Conservation (phyloP, 1,284 basidiomycete genomes). For the Sutorius eximius region DNA sequence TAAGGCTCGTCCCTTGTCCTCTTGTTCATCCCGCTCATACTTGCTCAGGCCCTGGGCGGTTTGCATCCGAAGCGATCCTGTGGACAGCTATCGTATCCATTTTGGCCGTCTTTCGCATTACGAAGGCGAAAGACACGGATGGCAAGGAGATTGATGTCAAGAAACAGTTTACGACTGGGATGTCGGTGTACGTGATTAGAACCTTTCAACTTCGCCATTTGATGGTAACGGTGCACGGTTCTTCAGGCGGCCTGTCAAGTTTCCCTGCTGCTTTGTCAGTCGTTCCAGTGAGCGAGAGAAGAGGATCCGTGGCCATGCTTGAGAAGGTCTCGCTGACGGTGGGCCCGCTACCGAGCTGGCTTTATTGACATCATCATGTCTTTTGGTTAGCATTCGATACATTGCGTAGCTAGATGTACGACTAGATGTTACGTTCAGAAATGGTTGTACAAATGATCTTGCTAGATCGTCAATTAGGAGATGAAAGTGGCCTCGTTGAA, state of each 20-base stretch:
- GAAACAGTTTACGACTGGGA: constrained; percentile 33
- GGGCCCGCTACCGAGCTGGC: not conserved
- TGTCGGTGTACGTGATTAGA: constrained; percentile 32
- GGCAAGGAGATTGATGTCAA: constrained; percentile 37
- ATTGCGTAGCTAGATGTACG: constrained; percentile 12
- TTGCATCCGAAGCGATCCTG: constrained; percentile 23
- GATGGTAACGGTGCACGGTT: not conserved
- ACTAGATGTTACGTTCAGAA: constrained; percentile 3
- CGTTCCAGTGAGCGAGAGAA: constrained; percentile 17
- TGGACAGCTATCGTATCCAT: constrained; percentile 33
- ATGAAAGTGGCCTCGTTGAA: constrained; percentile 95
- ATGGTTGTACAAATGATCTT: not conserved
- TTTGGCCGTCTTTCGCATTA: constrained; percentile 41
- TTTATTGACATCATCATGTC: not conserved
- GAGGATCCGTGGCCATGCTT: constrained; percentile 9
- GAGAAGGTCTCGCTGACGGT: not conserved
- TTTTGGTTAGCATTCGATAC: not conserved
- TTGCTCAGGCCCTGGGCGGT: constrained; percentile 26
- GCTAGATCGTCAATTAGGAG: constrained; percentile 44
- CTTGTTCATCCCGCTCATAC: constrained; percentile 9
- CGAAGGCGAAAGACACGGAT: constrained; percentile 35
- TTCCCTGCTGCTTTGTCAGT: constrained; percentile 24
- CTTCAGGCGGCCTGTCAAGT: constrained; percentile 22
- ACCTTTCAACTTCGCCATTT: not conserved
- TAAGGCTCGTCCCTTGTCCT: constrained; percentile 16